Evolutionary conservation across 352 stramenopile genomes (phyloP), one percentile per base, ranked within the genome.

Genomic region (Phytophthora tubulina): DNA sequence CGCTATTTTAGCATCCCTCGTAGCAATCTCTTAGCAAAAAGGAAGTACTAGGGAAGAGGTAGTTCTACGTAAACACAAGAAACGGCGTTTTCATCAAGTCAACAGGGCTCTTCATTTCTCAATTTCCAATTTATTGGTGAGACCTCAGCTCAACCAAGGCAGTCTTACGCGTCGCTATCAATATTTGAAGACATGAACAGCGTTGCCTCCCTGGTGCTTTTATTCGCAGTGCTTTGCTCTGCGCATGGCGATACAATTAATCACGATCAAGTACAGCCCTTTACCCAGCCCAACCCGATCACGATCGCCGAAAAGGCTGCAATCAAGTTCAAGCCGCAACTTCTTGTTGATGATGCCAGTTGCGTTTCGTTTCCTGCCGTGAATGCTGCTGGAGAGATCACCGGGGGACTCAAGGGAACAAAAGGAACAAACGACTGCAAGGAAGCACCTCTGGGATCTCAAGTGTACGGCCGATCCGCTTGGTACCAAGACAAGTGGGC

Each of bases 401-500:
- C 38, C n/a, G 38, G 38, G 6, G 38, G 38, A 4, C 38, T 49
- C 7, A 51, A 51, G 21, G 11, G 4, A n/a, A 51, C 4, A 11
- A 30, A 32, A 44, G 38, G 38, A 3, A 44, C 8, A 1, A 4
- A 44, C 8, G 38, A 0, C 11, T 44, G 38, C 15, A 14, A 9
- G 3, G 15, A 44, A 4, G 38, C 38, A 44, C 38, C 6, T 44
- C 38, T 27, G 38, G 38, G 38, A 0, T 44, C 38, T 44, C 5
- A 44, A 44, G 38, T 44, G 10, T 44, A 44, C 38, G 38, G 38
- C 6, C 38, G 38, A 14, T 44, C 38, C 0, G 8, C 38, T 14
- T 44, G 38, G 38, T 44, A 64, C 45, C 27, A 55, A 32, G 44
- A 30, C 2, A 6, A 48, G 4, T 64, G 32, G 44, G 58, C 58